Base-by-base conservation (phyloP, 169 alveolate genomes). In the Plasmodium sp. region DNA sequence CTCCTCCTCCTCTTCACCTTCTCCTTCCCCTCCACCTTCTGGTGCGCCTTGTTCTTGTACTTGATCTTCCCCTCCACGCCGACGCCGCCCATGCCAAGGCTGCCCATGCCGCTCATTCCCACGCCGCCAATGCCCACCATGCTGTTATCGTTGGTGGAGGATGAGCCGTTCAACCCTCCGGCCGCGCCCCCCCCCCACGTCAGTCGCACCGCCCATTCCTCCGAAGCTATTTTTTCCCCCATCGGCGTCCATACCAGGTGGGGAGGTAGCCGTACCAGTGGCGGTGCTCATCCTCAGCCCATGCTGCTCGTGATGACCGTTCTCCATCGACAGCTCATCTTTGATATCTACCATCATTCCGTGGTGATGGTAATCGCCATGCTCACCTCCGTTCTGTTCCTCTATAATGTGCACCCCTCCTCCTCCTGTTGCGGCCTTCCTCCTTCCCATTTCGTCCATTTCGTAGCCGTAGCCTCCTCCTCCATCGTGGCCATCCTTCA, bases 1-100 rank as follows among this genome's bases (percentile, higher is more conserved):
- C 72, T 85, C 43, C 80, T 74, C 54, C 85, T 16, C 31, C 81
- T 85, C 80, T 72, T 84, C 0, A 67, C 73, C 33, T 71, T 85
- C 9, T 75, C 84, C 43, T 84, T 84, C 16, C 39, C 80, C n/a
- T 85, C 84, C 14, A 10, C 27, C 9, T 71, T 84, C 10, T 48
- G 31, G 10, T 45, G 39, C 5, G 27, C 14, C 1, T 6, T 81
- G 51, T 48, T 48, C 12, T 81, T 81, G 48, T 81, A 16, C 6
- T 1, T 0, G 0, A 33, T 33, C 33, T 74, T 74, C 14, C 56
- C 56, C 0, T 74, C 83, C 33, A 22, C 10, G 7, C 2, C 34
- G 34, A 72, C 16, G 7, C 72, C 27, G 4, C 34, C 34, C 3
- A 22, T n/a, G 3, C 9, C n/a, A 0, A 0, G n/a, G 41, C 41